A percentile compares a stretch with the other conserved stretches of the same genome.
Conservation (phyloP, 129 eudicot species). For the Kitagawia praeruptora region DNA sequence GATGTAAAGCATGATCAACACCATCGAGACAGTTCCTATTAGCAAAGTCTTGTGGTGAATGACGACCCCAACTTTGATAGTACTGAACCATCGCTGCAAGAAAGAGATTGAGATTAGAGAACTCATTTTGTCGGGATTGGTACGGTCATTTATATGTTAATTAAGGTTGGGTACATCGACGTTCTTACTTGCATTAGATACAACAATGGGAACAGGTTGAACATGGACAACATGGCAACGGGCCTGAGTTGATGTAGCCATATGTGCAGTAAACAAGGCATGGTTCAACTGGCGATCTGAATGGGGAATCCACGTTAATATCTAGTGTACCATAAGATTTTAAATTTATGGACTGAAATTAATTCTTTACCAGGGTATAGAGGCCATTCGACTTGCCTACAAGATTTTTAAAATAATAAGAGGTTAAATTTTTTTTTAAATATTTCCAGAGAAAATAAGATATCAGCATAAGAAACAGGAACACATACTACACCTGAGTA, state of each 20-base stretch:
- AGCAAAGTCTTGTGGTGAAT: no score
- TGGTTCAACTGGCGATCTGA: no score
- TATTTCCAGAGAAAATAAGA: neutral
- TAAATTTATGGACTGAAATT: neutral
- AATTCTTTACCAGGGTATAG: constrained; percentile 29
- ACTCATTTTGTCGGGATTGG: neutral
- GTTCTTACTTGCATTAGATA: constrained; percentile 21
- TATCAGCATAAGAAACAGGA: neutral
- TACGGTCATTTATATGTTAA: constrained; percentile 26
- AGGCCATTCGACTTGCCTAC: constrained; percentile 36
- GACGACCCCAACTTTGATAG: constrained; percentile 36
- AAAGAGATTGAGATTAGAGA: neutral
- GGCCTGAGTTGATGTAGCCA: no score
- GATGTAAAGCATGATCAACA: no score
- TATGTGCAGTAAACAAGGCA: constrained; percentile 23
- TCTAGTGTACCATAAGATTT: neutral
- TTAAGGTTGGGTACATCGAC: constrained; percentile 23
- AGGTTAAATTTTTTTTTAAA: constrained; percentile 18
- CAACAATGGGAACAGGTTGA: constrained; percentile 21
- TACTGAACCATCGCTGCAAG: constrained; percentile 17
- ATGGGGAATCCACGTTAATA: constrained; percentile 11
- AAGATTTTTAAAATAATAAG: constrained; percentile 21
- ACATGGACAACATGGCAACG: constrained; percentile 25
- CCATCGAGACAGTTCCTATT: no score
- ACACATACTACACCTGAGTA: neutral